Percentiles rank a stretch among this genome's conserved stretches.
phyloP scores from a whole-genome alignment of 495 filamentous ascomycete species.

The Aspergillus ostianus region DNA sequence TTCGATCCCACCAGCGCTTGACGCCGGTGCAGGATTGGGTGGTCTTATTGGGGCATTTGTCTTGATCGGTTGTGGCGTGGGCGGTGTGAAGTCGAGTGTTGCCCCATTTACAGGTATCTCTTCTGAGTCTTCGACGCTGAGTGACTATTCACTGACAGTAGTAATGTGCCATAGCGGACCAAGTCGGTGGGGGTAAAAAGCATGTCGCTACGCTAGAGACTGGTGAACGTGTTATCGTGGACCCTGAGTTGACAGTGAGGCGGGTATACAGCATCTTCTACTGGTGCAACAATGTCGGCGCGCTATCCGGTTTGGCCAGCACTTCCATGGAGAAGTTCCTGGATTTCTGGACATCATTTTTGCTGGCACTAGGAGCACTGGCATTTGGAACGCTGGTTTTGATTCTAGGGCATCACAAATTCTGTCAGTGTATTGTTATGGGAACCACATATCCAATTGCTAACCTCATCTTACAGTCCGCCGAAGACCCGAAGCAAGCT shows the following conservation, averaged over 20 bases:
- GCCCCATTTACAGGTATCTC: slow-evolving; percentile 3
- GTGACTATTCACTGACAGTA: neutral
- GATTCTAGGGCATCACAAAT: neutral
- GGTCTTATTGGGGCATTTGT: neutral
- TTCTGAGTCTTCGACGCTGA: neutral
- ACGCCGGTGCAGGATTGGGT: neutral
- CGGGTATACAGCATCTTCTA: slow-evolving; percentile 64
- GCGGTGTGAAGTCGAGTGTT: slow-evolving; percentile 1
- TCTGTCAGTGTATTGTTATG: neutral
- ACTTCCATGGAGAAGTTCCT: neutral
- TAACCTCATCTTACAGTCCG: slow-evolving; percentile 20
- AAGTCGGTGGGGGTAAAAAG: neutral
- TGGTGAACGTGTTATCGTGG: slow-evolving; percentile 59
- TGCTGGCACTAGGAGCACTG: neutral
- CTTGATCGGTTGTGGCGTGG: neutral
- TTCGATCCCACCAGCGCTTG: neutral
- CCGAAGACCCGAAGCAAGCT: slow-evolving; percentile 38
- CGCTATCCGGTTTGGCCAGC: neutral
- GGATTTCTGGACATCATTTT: neutral
- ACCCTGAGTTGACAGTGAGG: slow-evolving; percentile 60
- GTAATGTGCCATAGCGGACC: neutral
- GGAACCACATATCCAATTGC: neutral
- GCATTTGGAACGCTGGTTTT: neutral
- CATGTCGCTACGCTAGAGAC: slow-evolving; percentile 19
- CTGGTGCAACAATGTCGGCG: slow-evolving; percentile 34